phyloP scores from a whole-genome alignment of 352 stramenopile species.

The Globisporangium carolinianum region DNA sequence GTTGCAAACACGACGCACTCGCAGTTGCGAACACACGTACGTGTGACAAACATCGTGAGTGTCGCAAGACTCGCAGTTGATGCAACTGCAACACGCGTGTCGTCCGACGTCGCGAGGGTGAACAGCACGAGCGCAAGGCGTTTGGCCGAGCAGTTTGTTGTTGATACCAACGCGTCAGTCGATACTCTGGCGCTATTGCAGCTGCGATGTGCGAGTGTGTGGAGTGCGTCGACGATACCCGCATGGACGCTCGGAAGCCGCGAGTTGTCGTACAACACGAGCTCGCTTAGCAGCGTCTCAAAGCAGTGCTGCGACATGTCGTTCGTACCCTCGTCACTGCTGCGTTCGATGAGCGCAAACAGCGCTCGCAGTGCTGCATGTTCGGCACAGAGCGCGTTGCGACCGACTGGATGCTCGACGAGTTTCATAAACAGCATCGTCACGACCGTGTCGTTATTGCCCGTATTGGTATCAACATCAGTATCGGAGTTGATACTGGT shows the following conservation, averaged over 20 bases:
- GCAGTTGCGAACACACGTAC: conserved; percentile 13
- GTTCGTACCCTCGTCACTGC: background rate
- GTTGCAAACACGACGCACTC: conserved; percentile 34
- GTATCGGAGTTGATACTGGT: conserved; percentile 8
- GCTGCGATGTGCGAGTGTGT: conserved; percentile 17
- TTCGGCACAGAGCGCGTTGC: conserved; percentile 39
- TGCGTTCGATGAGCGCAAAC: conserved; percentile 36
- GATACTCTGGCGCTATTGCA: conserved; percentile 10
- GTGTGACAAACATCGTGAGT: conserved; percentile 26
- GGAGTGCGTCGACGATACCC: conserved; percentile 45
- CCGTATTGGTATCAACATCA: background rate
- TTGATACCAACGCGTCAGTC: background rate
- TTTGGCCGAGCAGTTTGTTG: conserved; percentile 3
- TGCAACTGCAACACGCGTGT: conserved; percentile 35
- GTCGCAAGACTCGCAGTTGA: conserved; percentile 28
- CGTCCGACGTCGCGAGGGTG: conserved; percentile 35
- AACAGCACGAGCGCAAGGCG: conserved; percentile 48
- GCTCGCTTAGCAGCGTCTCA: conserved; percentile 39
- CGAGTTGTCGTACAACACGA: conserved; percentile 50
- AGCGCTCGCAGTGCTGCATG: conserved; percentile 37
- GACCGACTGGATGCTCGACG: conserved; percentile 30
- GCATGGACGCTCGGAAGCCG: conserved; percentile 41
- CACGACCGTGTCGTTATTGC: conserved; percentile 22
- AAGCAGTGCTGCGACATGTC: conserved; percentile 17
- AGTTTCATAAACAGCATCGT: conserved; percentile 59